Base-by-base conservation (phyloP, 768 basidiomycete genomes). In the Lactifluus echinatus region DNA sequence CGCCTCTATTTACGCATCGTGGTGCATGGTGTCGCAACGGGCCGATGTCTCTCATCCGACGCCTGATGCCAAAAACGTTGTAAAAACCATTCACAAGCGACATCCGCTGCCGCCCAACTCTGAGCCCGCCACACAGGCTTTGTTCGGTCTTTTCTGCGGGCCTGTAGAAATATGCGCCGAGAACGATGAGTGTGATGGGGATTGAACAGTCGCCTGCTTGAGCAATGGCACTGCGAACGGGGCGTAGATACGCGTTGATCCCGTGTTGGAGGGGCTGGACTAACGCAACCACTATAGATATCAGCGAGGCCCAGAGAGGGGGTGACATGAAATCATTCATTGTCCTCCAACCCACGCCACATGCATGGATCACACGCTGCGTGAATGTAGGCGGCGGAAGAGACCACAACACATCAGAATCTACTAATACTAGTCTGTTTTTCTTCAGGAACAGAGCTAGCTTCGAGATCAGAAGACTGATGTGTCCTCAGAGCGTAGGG, bases 101-200 rank as follows among this genome's bases (percentile, higher is more conserved):
- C 28, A 52, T 59, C 21, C 36, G 44, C 19, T 34, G 50, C n/a
- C n/a, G n/a, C n/a, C 45, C 40, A 48, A 29, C 36, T 65, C 42
- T 33, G 53, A 44, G 33, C n/a, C n/a, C 53, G 45, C 49, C 64
- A 55, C 34, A 57, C 50, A 46, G 60, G 59, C 42, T 15, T 23
- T 33, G 7, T 24, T 39, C 23, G 14, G 36, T 23, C 12, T 47
- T 33, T 31, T 62, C 43, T 2, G 72, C 70, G 6, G 76, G 73
- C 0, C 73, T 74, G 68, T 83, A 87, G 72, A 95, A 95, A 75
- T 94, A 97, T 14, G 89, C 93, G 11, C 94, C 94, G 42, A 97
- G 83, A 6, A 96, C 92, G 54, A 97, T 78, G 26, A 96, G 74
- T 2, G 94, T 97, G 26, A 97, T 67, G 0, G 94, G 95, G 59